These are phyloP conservation scores for Arxiozyma telluris DNA, from an alignment of 1,139 yeast species.

Conservation along the genomic window DNA sequence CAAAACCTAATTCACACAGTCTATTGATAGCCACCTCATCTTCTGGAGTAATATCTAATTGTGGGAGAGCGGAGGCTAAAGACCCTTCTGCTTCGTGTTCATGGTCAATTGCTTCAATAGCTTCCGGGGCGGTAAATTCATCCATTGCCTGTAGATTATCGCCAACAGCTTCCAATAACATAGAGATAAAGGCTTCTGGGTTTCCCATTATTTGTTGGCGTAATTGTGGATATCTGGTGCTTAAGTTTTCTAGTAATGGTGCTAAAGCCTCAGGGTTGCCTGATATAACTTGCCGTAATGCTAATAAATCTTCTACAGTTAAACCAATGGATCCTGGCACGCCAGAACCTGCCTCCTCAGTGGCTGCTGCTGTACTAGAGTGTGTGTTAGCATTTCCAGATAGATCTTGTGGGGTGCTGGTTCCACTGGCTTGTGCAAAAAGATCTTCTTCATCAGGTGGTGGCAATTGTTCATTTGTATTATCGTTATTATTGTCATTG, in stretches of 20 bases:
- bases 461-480: slow-evolving; percentile 7
- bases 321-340: slow-evolving; percentile 31
- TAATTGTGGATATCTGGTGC: slow-evolving; percentile 77
- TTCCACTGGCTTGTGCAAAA: slow-evolving; percentile 64
- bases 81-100: slow-evolving; percentile 2
- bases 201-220: slow-evolving; percentile 75
- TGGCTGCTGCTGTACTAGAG: not conserved
- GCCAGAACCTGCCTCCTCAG: slow-evolving; percentile 24
- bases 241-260: slow-evolving; percentile 72
- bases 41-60: slow-evolving; percentile 62
- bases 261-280: slow-evolving; percentile 87
- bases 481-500: slow-evolving; percentile 4
- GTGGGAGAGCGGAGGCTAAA: slow-evolving; percentile 17
- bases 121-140: slow-evolving; percentile 10
- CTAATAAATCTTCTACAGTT: slow-evolving; percentile 44
- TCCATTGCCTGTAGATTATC: slow-evolving; percentile 32
- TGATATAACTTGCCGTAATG: slow-evolving; percentile 69
- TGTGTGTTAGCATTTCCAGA: slow-evolving; percentile 5
- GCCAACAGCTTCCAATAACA: slow-evolving; percentile 54
- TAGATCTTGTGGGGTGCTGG: slow-evolving; percentile 27
- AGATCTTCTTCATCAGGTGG: slow-evolving; percentile 40
- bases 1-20: slow-evolving; percentile 88
- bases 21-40: slow-evolving; percentile 85
- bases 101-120: slow-evolving; percentile 6
- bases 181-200: slow-evolving; percentile 76